phyloP scores from a whole-genome alignment of 805 yeast species.

The Candida schatavii region DNA sequence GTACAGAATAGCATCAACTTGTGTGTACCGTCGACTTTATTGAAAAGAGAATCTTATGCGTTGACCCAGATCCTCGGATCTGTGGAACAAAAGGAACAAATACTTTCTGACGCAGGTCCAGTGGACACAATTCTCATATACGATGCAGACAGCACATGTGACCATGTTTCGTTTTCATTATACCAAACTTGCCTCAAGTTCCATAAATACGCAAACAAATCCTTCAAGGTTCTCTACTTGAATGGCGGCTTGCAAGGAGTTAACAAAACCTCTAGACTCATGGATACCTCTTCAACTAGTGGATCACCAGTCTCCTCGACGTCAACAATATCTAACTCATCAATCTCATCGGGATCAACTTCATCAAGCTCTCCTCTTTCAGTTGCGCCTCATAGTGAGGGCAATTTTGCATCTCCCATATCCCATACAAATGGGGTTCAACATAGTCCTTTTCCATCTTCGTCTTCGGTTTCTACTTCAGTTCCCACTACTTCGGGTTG shows the following conservation, averaged over 20 bases:
- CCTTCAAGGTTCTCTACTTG: constrained; percentile 20
- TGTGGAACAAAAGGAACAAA: constrained; percentile 13
- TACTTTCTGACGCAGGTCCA: neutral
- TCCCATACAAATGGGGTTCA: constrained; percentile 1
- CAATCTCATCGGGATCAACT: constrained; percentile 9
- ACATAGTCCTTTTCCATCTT: neutral
- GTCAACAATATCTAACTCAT: constrained; percentile 1
- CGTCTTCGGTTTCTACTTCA: constrained; percentile 6
- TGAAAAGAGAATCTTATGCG: constrained; percentile 36
- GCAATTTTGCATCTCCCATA: constrained; percentile 2
- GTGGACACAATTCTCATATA: constrained; percentile 21
- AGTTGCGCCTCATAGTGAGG: no score
- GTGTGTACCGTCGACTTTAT: constrained; percentile 44
- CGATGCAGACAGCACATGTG: constrained; percentile 25
- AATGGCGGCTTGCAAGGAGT: constrained; percentile 25
- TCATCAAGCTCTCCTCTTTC: constrained; percentile 8
- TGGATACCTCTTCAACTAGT: neutral
- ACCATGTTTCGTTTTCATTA: constrained; percentile 22
- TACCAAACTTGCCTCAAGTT: constrained; percentile 35
- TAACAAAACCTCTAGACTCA: constrained; percentile 7
- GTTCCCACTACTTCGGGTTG: constrained; percentile 1
- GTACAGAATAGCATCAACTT: constrained; percentile 32
- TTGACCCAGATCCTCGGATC: constrained; percentile 31
- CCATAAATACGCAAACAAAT: constrained; percentile 12
- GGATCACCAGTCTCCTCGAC: neutral